These are phyloP conservation scores for Aquilaria sinensis DNA, from an alignment of 345 rosid genomes.

Conservation along the genomic window DNA sequence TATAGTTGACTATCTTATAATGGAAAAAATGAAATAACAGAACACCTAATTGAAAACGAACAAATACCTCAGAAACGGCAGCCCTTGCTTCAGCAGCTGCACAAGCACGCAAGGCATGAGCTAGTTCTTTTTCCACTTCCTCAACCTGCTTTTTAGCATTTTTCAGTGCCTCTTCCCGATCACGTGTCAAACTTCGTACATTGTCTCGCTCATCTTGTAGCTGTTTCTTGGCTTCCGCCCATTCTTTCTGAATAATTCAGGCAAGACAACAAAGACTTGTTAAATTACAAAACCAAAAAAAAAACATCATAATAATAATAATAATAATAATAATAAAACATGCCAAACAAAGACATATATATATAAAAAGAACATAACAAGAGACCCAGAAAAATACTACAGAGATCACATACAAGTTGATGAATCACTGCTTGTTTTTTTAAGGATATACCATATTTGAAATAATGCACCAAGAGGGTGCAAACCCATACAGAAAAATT, in stretches of 20 bases:
- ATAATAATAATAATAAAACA: neutral
- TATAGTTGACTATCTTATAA: neutral
- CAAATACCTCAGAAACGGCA: slow-evolving; percentile 75
- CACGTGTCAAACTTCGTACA: slow-evolving; percentile 53
- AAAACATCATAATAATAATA: neutral
- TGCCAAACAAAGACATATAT: neutral
- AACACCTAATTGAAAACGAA: neutral
- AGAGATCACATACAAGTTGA: too few species aligned
- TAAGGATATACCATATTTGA: neutral
- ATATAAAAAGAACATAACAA: neutral
- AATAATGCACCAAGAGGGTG: neutral
- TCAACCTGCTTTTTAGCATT: slow-evolving; percentile 79
- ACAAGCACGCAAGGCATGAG: slow-evolving; percentile 67
- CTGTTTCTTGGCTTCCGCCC: slow-evolving; percentile 92
- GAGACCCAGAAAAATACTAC: too few species aligned
- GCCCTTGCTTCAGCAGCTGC: slow-evolving; percentile 86
- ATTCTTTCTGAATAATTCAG: slow-evolving; percentile 57
- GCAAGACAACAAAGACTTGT: neutral
- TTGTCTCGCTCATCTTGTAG: slow-evolving; percentile 74
- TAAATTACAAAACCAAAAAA: neutral
- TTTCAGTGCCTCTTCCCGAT: slow-evolving; percentile 66
- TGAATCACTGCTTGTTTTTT: too few species aligned
- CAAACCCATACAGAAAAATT: too few species aligned
- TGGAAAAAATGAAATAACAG: neutral
- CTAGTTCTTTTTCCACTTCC: slow-evolving; percentile 71